Evolutionary conservation across 1,284 basidiomycete species (phyloP), one percentile per base, ranked within the genome.

Genomic region (Moesziomyces globuligerus): DNA sequence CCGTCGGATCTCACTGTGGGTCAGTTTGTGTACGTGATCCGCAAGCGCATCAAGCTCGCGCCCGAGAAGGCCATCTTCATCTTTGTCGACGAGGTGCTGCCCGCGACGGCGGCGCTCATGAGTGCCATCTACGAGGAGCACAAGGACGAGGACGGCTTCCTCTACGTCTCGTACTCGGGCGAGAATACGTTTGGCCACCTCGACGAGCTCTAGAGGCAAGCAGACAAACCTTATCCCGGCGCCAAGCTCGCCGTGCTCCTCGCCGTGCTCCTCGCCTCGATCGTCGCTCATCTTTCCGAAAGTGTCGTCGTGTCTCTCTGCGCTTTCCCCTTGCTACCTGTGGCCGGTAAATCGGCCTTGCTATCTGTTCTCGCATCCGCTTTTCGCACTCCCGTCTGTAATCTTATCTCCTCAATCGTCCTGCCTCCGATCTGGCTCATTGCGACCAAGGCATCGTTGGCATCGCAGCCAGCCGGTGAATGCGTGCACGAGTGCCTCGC

Each of bases 111-210:
- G 20, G 95, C 96, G 7, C 86, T 98, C 48, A 99, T 99, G 96
- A 94, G 92, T 81, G 90, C 93, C 48, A 98, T 99, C 81, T 98
- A 98, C 83, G 96, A 98, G 85, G 96, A 98, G 85, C 95, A 98
- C 88, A 77, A 80, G 56, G 80, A 82, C 52, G 78, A 80, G 54
- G 81, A 82, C 44, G 80, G 80, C 9, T 81, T 79, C 67, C 61
- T 81, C 3, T 76, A 78, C 44, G 72, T 80, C 25, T 76, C 72
- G 47, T 81, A 81, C 54, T 76, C 77, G n/a, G 79, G 77, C 36
- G 79, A 79, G 48, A 79, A 79, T 57, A 79, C 77, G 0, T 78
- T 79, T n/a, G 67, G 67, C 34, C 21, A 34, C 25, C 43, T 50
- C 13, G 13, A 32, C 13, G 29, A 9, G 29, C 29, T 32, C 9